A percentile compares a stretch with the other conserved stretches of the same genome.
Evolutionary conservation across 371 early-diverging fungal species (phyloP).

Genomic region (Chytridium lagenaria): DNA sequence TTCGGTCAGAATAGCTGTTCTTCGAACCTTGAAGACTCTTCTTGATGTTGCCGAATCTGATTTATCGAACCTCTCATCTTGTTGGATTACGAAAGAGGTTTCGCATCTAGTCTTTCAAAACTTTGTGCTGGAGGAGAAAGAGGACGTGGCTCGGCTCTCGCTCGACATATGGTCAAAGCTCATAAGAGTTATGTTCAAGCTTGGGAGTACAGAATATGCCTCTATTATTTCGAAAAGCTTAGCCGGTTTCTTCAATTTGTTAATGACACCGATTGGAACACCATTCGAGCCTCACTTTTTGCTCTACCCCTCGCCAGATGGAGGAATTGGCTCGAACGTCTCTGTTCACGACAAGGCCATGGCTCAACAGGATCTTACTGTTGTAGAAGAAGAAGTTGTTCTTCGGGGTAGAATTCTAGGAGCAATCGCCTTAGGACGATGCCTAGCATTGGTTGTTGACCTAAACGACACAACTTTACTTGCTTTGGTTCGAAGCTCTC

Average conservation of each 20-base stretch:
- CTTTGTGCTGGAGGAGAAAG: constrained; percentile 82
- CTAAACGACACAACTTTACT: constrained; percentile 5
- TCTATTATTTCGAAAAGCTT: not conserved
- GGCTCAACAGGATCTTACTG: constrained; percentile 87
- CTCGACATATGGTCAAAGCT: constrained; percentile 74
- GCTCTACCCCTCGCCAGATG: constrained; percentile 45
- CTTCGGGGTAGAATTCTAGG: constrained; percentile 82
- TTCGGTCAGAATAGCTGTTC: constrained; percentile 84
- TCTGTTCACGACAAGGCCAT: constrained; percentile 82
- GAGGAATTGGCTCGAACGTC: constrained; percentile 36
- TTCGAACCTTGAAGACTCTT: constrained; percentile 81
- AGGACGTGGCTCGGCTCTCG: constrained; percentile 71
- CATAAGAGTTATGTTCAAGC: constrained; percentile 27
- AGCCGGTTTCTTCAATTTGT: constrained; percentile 35
- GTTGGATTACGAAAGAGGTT: constrained; percentile 80
- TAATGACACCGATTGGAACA: constrained; percentile 64
- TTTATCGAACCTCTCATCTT: constrained; percentile 38
- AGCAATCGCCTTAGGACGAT: constrained; percentile 78
- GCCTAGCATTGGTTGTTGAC: constrained; percentile 57
- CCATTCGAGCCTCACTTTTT: constrained; percentile 74
- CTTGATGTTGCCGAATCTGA: constrained; percentile 63
- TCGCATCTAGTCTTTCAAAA: constrained; percentile 88
- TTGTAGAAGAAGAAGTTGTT: constrained; percentile 77
- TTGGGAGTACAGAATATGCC: not conserved
- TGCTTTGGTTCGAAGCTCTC: constrained; percentile 23